Percentiles rank a stretch among this genome's conserved stretches.
Conservation (phyloP, 257 asterid genomes). For the Solanum tarijense region DNA sequence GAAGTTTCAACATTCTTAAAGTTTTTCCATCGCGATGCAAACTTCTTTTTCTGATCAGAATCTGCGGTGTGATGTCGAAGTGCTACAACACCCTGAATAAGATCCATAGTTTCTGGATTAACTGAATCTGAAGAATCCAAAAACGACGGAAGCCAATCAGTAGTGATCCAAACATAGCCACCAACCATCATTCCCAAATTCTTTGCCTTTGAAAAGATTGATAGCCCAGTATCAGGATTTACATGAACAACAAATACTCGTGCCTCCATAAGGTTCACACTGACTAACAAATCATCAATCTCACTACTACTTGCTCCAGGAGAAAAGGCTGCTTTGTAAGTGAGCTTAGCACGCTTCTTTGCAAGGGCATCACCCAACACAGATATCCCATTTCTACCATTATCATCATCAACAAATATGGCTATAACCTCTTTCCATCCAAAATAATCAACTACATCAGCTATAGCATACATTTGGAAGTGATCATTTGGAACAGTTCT, state of each 20-base stretch:
- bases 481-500: slow-evolving; percentile 37
- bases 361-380: slow-evolving; percentile 50
- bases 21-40: slow-evolving; percentile 33
- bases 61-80: slow-evolving; percentile 52
- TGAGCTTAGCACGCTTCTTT: slow-evolving; percentile 42
- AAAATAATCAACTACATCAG: slow-evolving; percentile 40
- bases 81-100: slow-evolving; percentile 54
- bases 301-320: slow-evolving; percentile 40
- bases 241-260: slow-evolving; percentile 61
- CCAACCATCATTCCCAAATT: slow-evolving; percentile 48
- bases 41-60: slow-evolving; percentile 35
- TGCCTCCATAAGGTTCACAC: slow-evolving; percentile 47
- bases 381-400: slow-evolving; percentile 65
- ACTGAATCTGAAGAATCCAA: slow-evolving; percentile 34
- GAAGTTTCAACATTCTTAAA: slow-evolving; percentile 15
- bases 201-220: slow-evolving; percentile 38
- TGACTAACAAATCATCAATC: slow-evolving; percentile 29
- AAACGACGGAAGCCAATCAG: slow-evolving; percentile 64
- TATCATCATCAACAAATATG: slow-evolving; percentile 57
- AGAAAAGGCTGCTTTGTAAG: slow-evolving; percentile 53
- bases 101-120: slow-evolving; percentile 33
- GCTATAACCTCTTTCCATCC: slow-evolving; percentile 64
- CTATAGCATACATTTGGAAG: slow-evolving; percentile 63
- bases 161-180: slow-evolving; percentile 64
- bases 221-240: slow-evolving; percentile 62